These are phyloP conservation scores for Clarireedia sp. DNA, from an alignment of 2,329 filamentous ascomycete species.

Conservation along the genomic window DNA sequence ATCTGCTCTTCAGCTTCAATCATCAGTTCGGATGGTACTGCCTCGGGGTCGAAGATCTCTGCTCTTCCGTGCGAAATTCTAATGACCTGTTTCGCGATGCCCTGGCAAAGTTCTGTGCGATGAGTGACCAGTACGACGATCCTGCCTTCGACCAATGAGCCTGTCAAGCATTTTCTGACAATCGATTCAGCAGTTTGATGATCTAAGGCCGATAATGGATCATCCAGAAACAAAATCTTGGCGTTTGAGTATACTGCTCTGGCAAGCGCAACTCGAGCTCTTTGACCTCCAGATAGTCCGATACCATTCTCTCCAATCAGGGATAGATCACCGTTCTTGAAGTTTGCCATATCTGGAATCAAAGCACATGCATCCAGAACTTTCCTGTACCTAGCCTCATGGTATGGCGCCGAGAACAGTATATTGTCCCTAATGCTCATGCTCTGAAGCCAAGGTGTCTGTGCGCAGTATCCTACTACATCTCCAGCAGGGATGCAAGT, in stretches of 20 bases:
- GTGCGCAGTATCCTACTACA: constrained; percentile 55
- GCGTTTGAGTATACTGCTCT: constrained; percentile 51
- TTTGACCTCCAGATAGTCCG: constrained; percentile 53
- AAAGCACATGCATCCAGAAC: constrained; percentile 60
- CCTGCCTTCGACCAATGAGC: constrained; percentile 44
- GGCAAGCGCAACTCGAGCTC: constrained; percentile 51
- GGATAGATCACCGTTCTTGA: constrained; percentile 56
- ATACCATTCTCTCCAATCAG: constrained; percentile 55
- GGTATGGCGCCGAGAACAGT: constrained; percentile 56
- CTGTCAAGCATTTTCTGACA: constrained; percentile 47
- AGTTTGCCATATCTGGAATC: constrained; percentile 51
- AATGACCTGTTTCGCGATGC: constrained; percentile 66
- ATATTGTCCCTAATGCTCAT: constrained; percentile 65
- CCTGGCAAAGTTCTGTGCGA: constrained; percentile 60
- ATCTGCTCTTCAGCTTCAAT: constrained; percentile 16
- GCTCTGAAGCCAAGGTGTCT: constrained; percentile 60
- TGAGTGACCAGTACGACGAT: constrained; percentile 56
- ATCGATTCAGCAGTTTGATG: constrained; percentile 58
- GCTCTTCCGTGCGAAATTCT: constrained; percentile 56
- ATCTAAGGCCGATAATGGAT: constrained; percentile 52
- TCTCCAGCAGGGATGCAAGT: constrained; percentile 43
- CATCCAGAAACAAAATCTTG: constrained; percentile 47
- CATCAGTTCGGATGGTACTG: constrained; percentile 22
- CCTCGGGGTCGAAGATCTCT: constrained; percentile 20
- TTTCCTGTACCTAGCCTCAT: constrained; percentile 59